Evolutionary conservation across 768 basidiomycete species (phyloP), one percentile per base, ranked within the genome.

Genomic region (Austroboletus eburneus): DNA sequence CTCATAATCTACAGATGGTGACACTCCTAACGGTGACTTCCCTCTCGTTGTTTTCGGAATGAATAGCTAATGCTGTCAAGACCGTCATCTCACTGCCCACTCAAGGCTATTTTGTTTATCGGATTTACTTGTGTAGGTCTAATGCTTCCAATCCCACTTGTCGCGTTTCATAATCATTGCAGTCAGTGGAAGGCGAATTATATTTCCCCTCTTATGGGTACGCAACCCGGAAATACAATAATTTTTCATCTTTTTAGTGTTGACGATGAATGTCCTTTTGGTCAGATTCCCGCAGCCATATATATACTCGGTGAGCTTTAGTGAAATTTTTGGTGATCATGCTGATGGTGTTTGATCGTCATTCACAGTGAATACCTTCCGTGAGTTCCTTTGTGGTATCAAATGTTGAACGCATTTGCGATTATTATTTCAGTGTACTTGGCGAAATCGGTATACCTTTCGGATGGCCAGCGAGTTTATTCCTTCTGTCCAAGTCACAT

Each of bases 261-360:
- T n/a, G n/a, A n/a, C n/a, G n/a, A n/a, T n/a, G n/a, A n/a, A n/a
- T n/a, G n/a, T n/a, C n/a, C n/a, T n/a, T n/a, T n/a, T n/a, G n/a
- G n/a, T n/a, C 33, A 49, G 48, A 10, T 45, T n/a, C 48, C 43
- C n/a, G 3, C 27, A 16, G 34, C 39, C 17, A 18, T 37, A 9
- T 49, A 36, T 18, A 43, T 40, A 6, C 32, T 49, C 8, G 48
- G 48, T 49, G 33, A 45, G 48, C 36, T 14, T n/a, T 9, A 12
- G 6, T 2, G 14, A 2, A 10, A 9, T 12, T 10, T 27, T 27
- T 10, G 1, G 18, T 9, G n/a, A 16, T 17, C 13, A 13, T 10
- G 18, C 41, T 21, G 18, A 48, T 33, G 25, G n/a, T n/a, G n/a
- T n/a, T n/a, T n/a, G n/a, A n/a, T n/a, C n/a, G n/a, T n/a, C n/a